Evolutionary conservation across 2,329 filamentous ascomycete species (phyloP).

Genomic region (Trichoderma afroharzianum): DNA sequence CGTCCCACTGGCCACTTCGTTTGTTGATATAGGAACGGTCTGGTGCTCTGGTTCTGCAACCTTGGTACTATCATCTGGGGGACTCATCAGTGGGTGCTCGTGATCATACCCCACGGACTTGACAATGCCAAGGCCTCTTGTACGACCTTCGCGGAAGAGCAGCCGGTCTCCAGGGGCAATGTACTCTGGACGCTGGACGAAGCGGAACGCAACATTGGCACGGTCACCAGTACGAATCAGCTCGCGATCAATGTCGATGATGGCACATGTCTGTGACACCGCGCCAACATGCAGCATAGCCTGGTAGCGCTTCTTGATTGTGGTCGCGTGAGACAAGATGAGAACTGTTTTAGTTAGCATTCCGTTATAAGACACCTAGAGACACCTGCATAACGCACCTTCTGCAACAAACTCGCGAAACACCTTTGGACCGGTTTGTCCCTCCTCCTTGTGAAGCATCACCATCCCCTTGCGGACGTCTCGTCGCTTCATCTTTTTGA

Average conservation of each 20-base stretch:
- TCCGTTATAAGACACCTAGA: too few species aligned
- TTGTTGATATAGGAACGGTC: background rate
- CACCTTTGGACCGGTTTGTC: constrained; percentile 65
- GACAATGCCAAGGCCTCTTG: constrained; percentile 92
- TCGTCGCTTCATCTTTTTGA: constrained; percentile 82
- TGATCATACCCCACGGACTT: constrained; percentile 87
- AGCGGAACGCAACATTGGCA: constrained; percentile 90
- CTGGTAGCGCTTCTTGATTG: constrained; percentile 95
- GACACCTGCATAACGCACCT: constrained; percentile 41
- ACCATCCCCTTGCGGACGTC: constrained; percentile 99
- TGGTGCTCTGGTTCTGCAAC: background rate
- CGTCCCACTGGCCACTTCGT: background rate
- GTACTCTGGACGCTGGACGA: constrained; percentile 92
- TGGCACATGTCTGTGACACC: constrained; percentile 91
- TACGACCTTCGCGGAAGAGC: constrained; percentile 89
- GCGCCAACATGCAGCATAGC: constrained; percentile 97
- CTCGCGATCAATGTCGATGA: constrained; percentile 95
- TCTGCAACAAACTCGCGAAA: constrained; percentile 75
- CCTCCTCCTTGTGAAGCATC: constrained; percentile 78
- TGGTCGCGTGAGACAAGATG: constrained; percentile 92
- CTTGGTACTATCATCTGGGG: constrained; percentile 13
- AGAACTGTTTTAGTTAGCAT: constrained; percentile 55
- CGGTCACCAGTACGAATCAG: constrained; percentile 92
- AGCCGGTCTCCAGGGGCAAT: constrained; percentile 83
- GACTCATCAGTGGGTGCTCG: constrained; percentile 39